Evolutionary conservation across 768 basidiomycete species (phyloP).

Genomic region (Podaxis rugospora): DNA sequence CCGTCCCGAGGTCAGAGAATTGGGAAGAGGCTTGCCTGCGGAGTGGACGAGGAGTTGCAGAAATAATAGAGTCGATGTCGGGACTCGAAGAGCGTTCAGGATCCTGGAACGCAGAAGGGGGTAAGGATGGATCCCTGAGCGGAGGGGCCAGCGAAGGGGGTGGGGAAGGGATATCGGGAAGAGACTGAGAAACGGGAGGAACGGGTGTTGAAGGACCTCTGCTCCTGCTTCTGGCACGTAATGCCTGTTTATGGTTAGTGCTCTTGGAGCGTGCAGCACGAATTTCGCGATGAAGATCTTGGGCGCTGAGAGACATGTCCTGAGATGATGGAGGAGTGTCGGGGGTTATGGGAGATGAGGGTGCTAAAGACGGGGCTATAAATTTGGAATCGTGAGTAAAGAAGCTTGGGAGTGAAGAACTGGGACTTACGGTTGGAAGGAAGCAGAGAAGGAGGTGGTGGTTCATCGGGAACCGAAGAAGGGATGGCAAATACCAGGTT

Average conservation of each 20-base stretch:
- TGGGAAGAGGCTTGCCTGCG: constrained; percentile 4
- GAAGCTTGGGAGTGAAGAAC: not conserved
- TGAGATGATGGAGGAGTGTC: not conserved
- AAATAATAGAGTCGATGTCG: constrained; percentile 22
- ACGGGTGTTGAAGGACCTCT: not conserved
- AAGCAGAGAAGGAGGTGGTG: not conserved
- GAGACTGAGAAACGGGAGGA: not conserved
- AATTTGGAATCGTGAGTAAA: not conserved
- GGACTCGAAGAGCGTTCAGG: constrained; percentile 18
- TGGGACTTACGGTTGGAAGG: not conserved
- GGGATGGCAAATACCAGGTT: not conserved
- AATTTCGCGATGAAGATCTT: constrained; percentile 4
- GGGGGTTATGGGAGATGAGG: not conserved
- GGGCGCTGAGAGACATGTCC: not conserved
- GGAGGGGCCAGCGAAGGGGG: not conserved
- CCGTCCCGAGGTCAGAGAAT: constrained; percentile 3
- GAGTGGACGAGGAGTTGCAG: constrained; percentile 18
- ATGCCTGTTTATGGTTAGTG: not conserved
- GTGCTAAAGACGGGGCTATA: not conserved
- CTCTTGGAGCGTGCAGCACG: constrained; percentile 5
- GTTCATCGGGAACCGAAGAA: not conserved
- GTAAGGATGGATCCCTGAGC: not conserved
- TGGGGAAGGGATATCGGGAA: not conserved
- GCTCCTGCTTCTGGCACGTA: constrained; percentile 3
- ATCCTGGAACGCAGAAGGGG: not conserved